Base-by-base conservation (phyloP, 768 basidiomycete genomes). In the Kwoniella shandongensis region DNA sequence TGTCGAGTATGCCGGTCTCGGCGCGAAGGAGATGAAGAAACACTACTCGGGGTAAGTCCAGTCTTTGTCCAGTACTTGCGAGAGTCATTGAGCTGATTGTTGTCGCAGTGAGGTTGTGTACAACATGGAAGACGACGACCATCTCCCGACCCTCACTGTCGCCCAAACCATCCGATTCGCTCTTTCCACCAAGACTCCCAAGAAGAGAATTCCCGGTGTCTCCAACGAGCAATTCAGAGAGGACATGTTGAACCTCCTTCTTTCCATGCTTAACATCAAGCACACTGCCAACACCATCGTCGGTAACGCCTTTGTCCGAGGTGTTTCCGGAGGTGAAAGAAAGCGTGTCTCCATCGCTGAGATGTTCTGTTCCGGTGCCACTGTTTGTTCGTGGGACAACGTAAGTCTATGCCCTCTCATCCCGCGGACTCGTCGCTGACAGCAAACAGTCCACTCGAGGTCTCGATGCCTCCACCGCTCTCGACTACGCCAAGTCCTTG, bases 401-500 rank as follows among this genome's bases (percentile, higher is more conserved):
- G 86, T 86, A 0, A 91, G 89, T 2, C 80, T 87, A 1, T 1
- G 44, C 32, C 29, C n/a, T 13, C 27, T 4, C 26, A 7, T 4
- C 46, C 25, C 26, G 27, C 89, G 17, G 10, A 38, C 13, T 4
- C 27, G 0, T n/a, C 13, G 20, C 27, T 2, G 23, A n/a, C 12
- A 1, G 35, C 18, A 12, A 11, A 2, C 45, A 55, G 54, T 68
- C 66, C 4, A 65, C 63, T 47, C 64, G 65, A 49, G 69, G 76
- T 67, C 68, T 76, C 38, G 75, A 77, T 48, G 88, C 90, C 0
- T 89, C 88, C 2, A 93, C 91, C 6, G 91, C 91, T 1, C 80
- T 91, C 45, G 91, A 94, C 70, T 93, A 89, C 65, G 84, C 83
- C 54, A 88, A 84, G 76, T 85, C 85, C 39, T 77, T 94, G 51